Evolutionary conservation across 441 rosid species (phyloP), one percentile per base, ranked within the genome.

Genomic region (Euphorbia schlechtendalii): DNA sequence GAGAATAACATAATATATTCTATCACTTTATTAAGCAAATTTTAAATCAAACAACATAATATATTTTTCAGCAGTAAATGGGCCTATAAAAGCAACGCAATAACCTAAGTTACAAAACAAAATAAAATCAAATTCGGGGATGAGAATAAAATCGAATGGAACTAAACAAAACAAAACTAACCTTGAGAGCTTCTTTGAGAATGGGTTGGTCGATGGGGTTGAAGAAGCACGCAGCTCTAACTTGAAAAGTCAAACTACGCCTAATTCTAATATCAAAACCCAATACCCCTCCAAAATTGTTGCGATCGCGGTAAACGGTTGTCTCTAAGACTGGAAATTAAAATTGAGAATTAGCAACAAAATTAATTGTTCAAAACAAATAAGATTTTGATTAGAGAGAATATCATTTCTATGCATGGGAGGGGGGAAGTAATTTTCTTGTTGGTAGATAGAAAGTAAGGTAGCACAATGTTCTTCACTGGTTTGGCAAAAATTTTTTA

Each of bases 161-260:
- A 52, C 1, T 5, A 20, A 51, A 8, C 18, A 1, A 51, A 0
- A 13, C 20, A 12, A 0, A 20, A 51, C 25, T 51, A 21, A 85
- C 87, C 85, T 81, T 81, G 52, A 81, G 71, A 61, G 84, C 87
- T 69, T 85, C 79, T 64, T 71, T 83, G 74, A 82, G 71, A 64
- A 83, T 75, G 66, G 87, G 86, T 14, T 81, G 80, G 55, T 83
- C 77, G 34, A 57, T 56, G 59, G 84, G 85, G 65, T 80, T 72
- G 66, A 67, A 56, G 60, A 69, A 30, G 65, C 67, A 73, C 20
- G 77, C 66, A 45, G 77, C 79, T 60, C 61, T 67, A 24, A 77
- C 76, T 32, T 55, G 61, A 53, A 56, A 15, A 51, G 48, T 15
- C 27, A 1, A 18, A 13, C 21, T 34, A 51, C 30, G 38, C 17